A percentile compares a stretch with the other conserved stretches of the same genome.
Conservation (phyloP, 768 basidiomycete genomes). For the Panaeolus papilionaceus region DNA sequence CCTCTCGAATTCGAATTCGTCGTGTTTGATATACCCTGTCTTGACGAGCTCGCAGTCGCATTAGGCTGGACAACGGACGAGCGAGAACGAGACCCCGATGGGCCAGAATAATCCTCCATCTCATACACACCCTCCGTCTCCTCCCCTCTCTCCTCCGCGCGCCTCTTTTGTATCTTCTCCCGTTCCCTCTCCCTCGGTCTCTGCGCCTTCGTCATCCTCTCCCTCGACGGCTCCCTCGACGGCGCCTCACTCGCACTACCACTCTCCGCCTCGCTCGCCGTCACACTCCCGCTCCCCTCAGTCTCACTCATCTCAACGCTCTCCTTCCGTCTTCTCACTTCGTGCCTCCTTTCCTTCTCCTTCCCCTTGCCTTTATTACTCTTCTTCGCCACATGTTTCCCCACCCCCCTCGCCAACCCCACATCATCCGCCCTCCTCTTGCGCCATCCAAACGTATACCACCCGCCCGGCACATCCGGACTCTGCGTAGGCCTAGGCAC, state of each 20-base stretch:
- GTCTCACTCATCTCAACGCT: background rate
- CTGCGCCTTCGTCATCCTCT: background rate
- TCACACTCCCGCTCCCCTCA: constrained; percentile 15
- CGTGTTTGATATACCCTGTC: background rate
- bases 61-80: background rate
- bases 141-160: constrained; percentile 28
- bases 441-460: constrained; percentile 69
- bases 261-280: constrained; percentile 21
- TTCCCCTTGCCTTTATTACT: constrained; percentile 4
- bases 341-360: background rate
- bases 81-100: background rate
- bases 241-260: background rate
- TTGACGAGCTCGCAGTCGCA: background rate
- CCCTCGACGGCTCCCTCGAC: background rate
- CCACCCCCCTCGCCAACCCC: constrained; percentile 14
- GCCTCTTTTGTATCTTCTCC: background rate
- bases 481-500: constrained; percentile 19
- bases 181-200: background rate
- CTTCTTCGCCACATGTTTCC: constrained; percentile 6
- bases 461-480: constrained; percentile 42
- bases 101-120: constrained; percentile 19
- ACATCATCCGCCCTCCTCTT: constrained; percentile 27
- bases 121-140: constrained; percentile 32
- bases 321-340: constrained; percentile 11
- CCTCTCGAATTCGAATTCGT: background rate